These are phyloP conservation scores for Termitomyces sp. DNA, from an alignment of 768 basidiomycete species.

Conservation along the genomic window DNA sequence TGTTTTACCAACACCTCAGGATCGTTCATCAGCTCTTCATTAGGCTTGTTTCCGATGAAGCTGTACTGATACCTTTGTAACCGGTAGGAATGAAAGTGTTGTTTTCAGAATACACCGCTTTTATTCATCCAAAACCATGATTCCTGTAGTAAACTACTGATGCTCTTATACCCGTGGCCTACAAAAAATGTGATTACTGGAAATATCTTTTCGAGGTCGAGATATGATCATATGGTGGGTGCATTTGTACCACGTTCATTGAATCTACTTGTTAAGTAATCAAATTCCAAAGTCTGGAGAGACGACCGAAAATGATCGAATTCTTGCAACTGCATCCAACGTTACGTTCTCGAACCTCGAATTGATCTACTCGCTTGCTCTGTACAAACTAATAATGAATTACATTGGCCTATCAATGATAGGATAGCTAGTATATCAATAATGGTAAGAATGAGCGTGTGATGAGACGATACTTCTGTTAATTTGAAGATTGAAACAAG, in stretches of 20 bases:
- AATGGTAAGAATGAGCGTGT: slow-evolving; percentile 11
- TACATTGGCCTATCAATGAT: slow-evolving; percentile 2
- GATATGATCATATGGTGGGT: no score
- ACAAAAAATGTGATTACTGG: not conserved
- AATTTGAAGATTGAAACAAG: not conserved
- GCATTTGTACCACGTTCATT: no score
- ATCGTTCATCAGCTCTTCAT: not conserved
- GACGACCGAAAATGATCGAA: no score
- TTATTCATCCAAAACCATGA: not conserved
- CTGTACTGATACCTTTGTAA: not conserved
- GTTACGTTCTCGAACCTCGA: not conserved
- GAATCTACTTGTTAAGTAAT: no score
- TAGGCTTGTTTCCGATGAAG: not conserved
- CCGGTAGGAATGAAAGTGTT: not conserved
- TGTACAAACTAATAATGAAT: not conserved
- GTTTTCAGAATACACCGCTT: not conserved
- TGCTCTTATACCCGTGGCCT: not conserved
- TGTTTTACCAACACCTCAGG: no score
- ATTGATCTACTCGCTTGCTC: not conserved
- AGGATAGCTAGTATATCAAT: slow-evolving; percentile 1
- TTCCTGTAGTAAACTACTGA: no score
- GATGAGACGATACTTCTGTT: not conserved
- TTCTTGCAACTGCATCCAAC: not conserved
- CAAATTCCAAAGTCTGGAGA: no score
- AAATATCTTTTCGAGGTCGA: no score